Conservation (phyloP, 148 eudicot genomes). For the Chenopodium formosanum region DNA sequence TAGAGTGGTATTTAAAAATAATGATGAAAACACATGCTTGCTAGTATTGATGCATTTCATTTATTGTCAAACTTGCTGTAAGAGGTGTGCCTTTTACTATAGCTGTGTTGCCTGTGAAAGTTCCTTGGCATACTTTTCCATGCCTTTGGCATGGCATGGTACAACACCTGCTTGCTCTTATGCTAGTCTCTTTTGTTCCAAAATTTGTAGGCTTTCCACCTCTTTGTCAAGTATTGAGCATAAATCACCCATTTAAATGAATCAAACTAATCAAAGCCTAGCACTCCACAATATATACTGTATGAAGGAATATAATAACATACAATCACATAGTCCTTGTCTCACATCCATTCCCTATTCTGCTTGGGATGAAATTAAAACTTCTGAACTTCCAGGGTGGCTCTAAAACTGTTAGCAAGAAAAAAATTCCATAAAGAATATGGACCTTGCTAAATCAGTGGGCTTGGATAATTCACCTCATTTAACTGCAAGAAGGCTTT, state of each 20-base stretch:
- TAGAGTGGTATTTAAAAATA: background rate
- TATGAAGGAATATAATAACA: background rate
- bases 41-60: background rate
- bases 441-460: slow-evolving; percentile 1
- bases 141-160: background rate
- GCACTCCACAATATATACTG: background rate
- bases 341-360: background rate
- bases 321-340: background rate
- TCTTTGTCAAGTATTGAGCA: background rate
- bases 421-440: background rate
- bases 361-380: too few relatives aligned
- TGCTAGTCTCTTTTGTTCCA: background rate
- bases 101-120: background rate
- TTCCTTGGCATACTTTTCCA: background rate
- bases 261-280: too few relatives aligned
- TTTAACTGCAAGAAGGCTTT: background rate
- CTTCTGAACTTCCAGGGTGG: background rate
- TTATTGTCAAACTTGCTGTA: background rate
- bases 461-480: background rate
- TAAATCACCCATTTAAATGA: background rate
- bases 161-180: background rate
- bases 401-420: background rate
- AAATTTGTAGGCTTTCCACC: background rate
- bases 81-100: background rate
- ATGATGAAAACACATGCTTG: background rate